Evolutionary conservation across 163 green algal species (phyloP), one percentile per base, ranked within the genome.

Genomic region (Trebouxia gelatinosa): DNA sequence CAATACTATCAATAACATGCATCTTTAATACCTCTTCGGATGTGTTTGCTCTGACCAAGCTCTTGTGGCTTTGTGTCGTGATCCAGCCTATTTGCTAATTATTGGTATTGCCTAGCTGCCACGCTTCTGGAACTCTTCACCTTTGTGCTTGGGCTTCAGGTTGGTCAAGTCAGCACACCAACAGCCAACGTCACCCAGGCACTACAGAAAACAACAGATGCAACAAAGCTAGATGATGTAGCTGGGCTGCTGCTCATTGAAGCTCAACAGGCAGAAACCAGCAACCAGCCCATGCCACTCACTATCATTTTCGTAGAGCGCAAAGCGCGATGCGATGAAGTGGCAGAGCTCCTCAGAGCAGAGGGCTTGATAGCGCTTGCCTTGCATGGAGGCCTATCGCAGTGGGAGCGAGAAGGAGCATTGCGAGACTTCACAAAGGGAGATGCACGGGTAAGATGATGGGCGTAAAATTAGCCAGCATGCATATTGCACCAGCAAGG

Each of bases 261-360:
- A 74, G 64, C 85, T 64, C 54, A 82, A 19, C 75, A 85, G 70
- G 89, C 90, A 28, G 75, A 80, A 23, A 74, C 80, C 59, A 86
- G 83, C 19, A 88, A 89, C 9, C 84, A 88, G 26, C 64, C 70
- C n/a, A 90, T 92, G 86, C 90, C 90, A 5, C 87, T 97, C 3
- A 96, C 92, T 31, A 92, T 97, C 43, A 88, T 97, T 59, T 97
- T 97, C 79, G 92, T 96, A n/a, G 92, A 97, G 85, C 85, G 91
- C 37, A 97, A 97, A 81, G 86, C 80, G n/a, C 51, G 58, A 6
- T 75, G 75, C 65, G 51, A 72, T 67, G 48, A 75, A 17, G 85
- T 97, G 32, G 87, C 85, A 21, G 86, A 91, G 29, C 79, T 87
- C 31, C 82, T 97, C 54, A 72, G 83, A 29, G 78, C 68, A 35